Evolutionary conservation across 2,329 filamentous ascomycete species (phyloP).

Genomic region (Rachicladosporium sp.): DNA sequence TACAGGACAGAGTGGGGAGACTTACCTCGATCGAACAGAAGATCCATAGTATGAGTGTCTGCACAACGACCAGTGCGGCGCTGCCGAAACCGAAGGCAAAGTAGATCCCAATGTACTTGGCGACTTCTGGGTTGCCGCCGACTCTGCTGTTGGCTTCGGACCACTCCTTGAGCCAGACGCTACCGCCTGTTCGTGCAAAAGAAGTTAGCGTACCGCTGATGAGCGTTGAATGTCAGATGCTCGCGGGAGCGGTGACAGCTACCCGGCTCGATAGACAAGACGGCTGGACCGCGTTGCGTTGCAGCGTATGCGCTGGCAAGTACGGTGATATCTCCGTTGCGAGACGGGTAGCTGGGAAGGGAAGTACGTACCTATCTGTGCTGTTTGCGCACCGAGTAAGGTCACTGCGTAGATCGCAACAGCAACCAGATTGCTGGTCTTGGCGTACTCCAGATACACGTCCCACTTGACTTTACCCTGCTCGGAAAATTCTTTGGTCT

Average conservation of each 20-base stretch:
- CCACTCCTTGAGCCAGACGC: slow-evolving; percentile 90
- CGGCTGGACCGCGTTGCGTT: not conserved
- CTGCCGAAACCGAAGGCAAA: slow-evolving; percentile 87
- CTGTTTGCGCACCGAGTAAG: slow-evolving; percentile 67
- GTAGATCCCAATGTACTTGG: slow-evolving; percentile 89
- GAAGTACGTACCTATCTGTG: slow-evolving; percentile 54
- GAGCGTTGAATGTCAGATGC: too few species aligned
- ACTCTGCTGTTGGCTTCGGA: slow-evolving; percentile 61
- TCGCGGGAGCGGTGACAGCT: too few species aligned
- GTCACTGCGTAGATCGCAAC: slow-evolving; percentile 69
- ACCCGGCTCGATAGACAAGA: too few species aligned
- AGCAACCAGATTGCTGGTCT: slow-evolving; percentile 78
- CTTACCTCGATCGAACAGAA: slow-evolving; percentile 95
- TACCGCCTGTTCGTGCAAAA: slow-evolving; percentile 45
- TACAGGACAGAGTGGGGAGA: slow-evolving; percentile 4
- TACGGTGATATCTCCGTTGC: not conserved
- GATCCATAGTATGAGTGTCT: slow-evolving; percentile 95
- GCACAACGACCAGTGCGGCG: slow-evolving; percentile 71
- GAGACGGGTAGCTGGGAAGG: not conserved
- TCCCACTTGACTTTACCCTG: slow-evolving; percentile 98
- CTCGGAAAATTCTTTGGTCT: slow-evolving; percentile 76
- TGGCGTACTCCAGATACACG: slow-evolving; percentile 89
- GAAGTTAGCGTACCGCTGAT: slow-evolving; percentile 12
- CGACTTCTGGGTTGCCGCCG: slow-evolving; percentile 61
- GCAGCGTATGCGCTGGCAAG: not conserved